A percentile compares a stretch with the other conserved stretches of the same genome.
Conservation (phyloP, 2,329 filamentous ascomycete genomes). For the Colletotrichum sp. region DNA sequence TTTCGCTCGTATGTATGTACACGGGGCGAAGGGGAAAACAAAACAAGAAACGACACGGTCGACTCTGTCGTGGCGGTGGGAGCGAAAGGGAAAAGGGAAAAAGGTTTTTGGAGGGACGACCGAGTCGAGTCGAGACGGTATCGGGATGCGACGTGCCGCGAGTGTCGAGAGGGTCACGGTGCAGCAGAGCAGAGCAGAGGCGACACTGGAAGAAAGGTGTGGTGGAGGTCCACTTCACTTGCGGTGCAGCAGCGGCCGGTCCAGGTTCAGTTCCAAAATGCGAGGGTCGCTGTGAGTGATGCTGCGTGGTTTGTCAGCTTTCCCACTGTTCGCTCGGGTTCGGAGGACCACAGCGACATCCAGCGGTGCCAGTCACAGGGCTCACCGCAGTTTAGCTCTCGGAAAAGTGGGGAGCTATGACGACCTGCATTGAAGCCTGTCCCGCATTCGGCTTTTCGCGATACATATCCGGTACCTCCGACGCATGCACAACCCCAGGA, state of each 20-base stretch:
- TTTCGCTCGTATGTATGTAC: background rate
- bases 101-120: slow-evolving; percentile 6
- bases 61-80: background rate
- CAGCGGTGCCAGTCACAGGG: background rate
- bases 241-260: background rate
- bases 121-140: slow-evolving; percentile 6
- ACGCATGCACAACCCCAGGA: background rate
- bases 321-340: background rate
- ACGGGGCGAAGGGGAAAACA: background rate
- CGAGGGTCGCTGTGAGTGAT: background rate
- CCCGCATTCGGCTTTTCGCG: slow-evolving; percentile 15
- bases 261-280: slow-evolving; percentile 3
- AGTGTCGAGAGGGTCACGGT: background rate
- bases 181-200: background rate
- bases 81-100: background rate
- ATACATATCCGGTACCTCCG: slow-evolving; percentile 16
- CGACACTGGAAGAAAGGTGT: background rate
- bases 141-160: slow-evolving; percentile 13
- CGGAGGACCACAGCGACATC: background rate
- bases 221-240: background rate
- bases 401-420: slow-evolving; percentile 21
- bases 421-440: slow-evolving; percentile 20
- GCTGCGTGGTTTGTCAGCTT: slow-evolving; percentile 20
- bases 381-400: slow-evolving; percentile 12
- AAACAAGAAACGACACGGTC: background rate